Evolutionary conservation across 192 early-diverging fungal genomes (phyloP).

Genomic region (Backusella mclennaniae): DNA sequence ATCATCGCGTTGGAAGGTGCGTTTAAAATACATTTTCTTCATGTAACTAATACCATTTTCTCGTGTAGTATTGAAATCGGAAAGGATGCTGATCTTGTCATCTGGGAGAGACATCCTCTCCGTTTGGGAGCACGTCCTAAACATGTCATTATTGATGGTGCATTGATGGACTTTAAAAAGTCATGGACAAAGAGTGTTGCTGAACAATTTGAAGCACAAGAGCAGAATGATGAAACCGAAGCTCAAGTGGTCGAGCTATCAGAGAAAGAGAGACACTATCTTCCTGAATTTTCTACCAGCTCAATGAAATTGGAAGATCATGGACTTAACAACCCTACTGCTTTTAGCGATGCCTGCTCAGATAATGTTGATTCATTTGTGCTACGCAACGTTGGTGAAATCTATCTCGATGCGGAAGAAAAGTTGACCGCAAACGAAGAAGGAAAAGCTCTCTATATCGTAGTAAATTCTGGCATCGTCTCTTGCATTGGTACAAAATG

Average conservation of each 20-base stretch:
- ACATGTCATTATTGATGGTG: slow-evolving; percentile 58
- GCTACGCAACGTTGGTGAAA: slow-evolving; percentile 30
- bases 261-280: slow-evolving; percentile 28
- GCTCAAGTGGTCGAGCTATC: slow-evolving; percentile 27
- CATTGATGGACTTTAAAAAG: slow-evolving; percentile 38
- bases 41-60: neutral
- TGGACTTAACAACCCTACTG: slow-evolving; percentile 20
- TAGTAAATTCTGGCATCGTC: slow-evolving; percentile 37
- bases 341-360: slow-evolving; percentile 26
- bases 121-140: slow-evolving; percentile 58
- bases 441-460: slow-evolving; percentile 16
- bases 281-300: slow-evolving; percentile 28
- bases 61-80: slow-evolving; percentile 35
- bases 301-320: slow-evolving; percentile 37
- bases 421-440: neutral
- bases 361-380: slow-evolving; percentile 28
- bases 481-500: slow-evolving; percentile 38
- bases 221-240: neutral
- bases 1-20: slow-evolving; percentile 49
- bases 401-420: slow-evolving; percentile 20
- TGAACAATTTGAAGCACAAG: neutral
- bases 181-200: slow-evolving; percentile 22
- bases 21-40: neutral
- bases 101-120: slow-evolving; percentile 68
- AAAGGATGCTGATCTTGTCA: slow-evolving; percentile 66